Conservation (phyloP, 164 flowering plant genomes). For the Umbellularia californica region DNA sequence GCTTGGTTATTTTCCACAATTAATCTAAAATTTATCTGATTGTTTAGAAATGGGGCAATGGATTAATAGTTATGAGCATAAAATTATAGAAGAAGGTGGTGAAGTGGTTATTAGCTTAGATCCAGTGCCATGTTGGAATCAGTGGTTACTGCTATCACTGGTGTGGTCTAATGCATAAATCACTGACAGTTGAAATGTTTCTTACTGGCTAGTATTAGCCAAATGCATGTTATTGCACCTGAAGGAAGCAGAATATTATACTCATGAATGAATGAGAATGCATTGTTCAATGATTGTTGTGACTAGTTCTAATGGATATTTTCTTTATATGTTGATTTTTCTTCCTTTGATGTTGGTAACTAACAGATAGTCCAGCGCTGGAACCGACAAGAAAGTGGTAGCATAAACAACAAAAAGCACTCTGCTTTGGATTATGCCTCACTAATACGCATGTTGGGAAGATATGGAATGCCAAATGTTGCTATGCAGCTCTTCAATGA, state of each 20-base stretch:
- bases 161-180: not conserved
- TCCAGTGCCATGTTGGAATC: too few species aligned
- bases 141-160: too few species aligned
- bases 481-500: slow-evolving; percentile 34
- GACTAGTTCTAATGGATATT: not conserved
- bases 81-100: too few species aligned
- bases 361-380: slow-evolving; percentile 22
- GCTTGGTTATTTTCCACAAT: too few species aligned
- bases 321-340: not conserved
- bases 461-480: slow-evolving; percentile 27
- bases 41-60: too few species aligned
- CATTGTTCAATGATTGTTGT: not conserved
- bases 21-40: too few species aligned
- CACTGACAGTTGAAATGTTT: not conserved
- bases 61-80: too few species aligned
- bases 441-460: slow-evolving; percentile 20
- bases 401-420: not conserved
- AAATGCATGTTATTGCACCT: not conserved
- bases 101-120: too few species aligned
- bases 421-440: slow-evolving; percentile 20
- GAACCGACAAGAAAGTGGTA: slow-evolving; percentile 16
- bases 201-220: not conserved
- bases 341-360: slow-evolving; percentile 11
- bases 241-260: not conserved
- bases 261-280: not conserved